Evolutionary conservation across 129 eudicot genomes (phyloP).

Genomic region (Centaurea solstitialis): DNA sequence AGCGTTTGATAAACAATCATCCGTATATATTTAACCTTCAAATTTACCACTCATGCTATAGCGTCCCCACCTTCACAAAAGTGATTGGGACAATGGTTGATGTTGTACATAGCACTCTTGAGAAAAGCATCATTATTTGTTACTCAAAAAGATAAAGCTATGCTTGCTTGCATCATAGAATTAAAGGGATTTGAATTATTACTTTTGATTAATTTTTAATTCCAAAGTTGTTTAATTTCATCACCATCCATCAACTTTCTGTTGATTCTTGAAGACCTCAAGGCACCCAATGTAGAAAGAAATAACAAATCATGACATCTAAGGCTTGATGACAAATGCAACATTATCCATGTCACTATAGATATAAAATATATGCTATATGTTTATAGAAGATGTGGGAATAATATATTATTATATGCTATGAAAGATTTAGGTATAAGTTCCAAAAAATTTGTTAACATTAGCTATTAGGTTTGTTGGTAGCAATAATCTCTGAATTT

Average conservation of each 20-base stretch:
- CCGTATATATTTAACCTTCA: too few relatives aligned
- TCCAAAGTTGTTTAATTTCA: background rate
- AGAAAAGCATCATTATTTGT: background rate
- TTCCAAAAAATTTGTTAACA: too few relatives aligned
- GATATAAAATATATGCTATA: too few relatives aligned
- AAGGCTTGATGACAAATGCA: background rate
- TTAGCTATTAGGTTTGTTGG: too few relatives aligned
- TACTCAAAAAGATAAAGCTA: background rate
- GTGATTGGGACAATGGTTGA: conserved; percentile 2
- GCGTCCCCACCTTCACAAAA: background rate
- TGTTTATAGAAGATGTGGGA: background rate
- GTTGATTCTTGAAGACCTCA: background rate
- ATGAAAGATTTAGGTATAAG: too few relatives aligned
- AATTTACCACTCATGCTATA: background rate
- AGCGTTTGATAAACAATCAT: too few relatives aligned
- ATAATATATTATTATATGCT: too few relatives aligned
- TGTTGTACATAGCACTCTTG: conserved; percentile 13
- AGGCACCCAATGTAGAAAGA: background rate
- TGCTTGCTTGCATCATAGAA: background rate
- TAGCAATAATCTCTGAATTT: too few relatives aligned
- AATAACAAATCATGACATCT: background rate
- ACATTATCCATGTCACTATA: background rate
- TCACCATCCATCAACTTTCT: conserved; percentile 9
- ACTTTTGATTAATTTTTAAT: background rate
- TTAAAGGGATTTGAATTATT: background rate